A percentile compares a stretch with the other conserved stretches of the same genome.
Evolutionary conservation across 2,329 filamentous ascomycete genomes (phyloP).

Genomic region (Ceratocystis huliohia): DNA sequence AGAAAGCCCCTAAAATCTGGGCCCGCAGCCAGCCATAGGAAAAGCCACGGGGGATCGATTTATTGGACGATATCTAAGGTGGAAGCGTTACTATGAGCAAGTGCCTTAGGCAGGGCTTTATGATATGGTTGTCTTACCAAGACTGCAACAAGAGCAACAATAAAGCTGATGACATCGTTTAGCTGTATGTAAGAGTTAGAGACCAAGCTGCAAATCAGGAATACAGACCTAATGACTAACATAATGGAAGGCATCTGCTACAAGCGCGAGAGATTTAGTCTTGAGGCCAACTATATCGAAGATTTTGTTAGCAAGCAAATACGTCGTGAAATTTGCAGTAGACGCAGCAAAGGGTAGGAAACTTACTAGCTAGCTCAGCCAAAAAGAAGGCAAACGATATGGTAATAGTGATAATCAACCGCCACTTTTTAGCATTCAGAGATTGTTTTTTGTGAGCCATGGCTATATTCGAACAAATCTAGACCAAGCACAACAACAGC

Average conservation of each 20-base stretch:
- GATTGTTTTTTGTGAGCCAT: conserved; percentile 30
- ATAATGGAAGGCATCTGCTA: conserved; percentile 71
- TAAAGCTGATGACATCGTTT: conserved; percentile 57
- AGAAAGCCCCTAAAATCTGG: conserved; percentile 62
- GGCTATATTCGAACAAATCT: not conserved
- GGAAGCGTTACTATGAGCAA: too few relatives aligned
- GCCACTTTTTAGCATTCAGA: conserved; percentile 31
- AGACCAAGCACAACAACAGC: not conserved
- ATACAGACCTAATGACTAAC: conserved; percentile 31
- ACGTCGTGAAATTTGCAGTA: too few relatives aligned
- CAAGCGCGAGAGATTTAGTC: conserved; percentile 56
- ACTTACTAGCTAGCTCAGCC: conserved; percentile 38
- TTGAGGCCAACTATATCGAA: conserved; percentile 46
- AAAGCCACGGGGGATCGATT: conserved; percentile 42
- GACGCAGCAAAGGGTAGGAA: not conserved
- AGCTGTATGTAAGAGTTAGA: conserved; percentile 35
- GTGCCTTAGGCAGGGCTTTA: too few relatives aligned
- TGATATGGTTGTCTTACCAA: conserved; percentile 34
- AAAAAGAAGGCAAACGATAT: conserved; percentile 41
- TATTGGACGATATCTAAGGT: conserved; percentile 42
- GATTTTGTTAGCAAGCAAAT: conserved; percentile 18
- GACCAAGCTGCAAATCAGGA: not conserved
- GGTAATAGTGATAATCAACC: conserved; percentile 35
- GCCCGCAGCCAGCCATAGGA: conserved; percentile 69
- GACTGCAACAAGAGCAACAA: conserved; percentile 52